Evolutionary conservation across 495 filamentous ascomycete genomes (phyloP).

Genomic region (Xylaria venustula): DNA sequence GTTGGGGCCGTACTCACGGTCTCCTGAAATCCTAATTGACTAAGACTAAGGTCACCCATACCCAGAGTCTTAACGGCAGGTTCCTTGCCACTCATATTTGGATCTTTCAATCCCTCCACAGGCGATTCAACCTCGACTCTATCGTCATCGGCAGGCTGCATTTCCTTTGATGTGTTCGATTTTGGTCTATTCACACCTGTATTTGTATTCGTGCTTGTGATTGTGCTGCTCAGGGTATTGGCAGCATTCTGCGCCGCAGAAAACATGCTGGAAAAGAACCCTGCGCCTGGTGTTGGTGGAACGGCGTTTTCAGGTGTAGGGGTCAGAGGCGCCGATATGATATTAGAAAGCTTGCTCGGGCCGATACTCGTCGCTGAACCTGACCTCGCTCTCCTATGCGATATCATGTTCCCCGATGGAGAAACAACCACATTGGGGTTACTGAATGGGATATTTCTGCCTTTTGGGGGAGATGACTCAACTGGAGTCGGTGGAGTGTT

Average conservation of each 20-base stretch:
- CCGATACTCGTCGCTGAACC: constrained; percentile 62
- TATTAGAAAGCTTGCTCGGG: constrained; percentile 89
- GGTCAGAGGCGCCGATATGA: constrained; percentile 68
- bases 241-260: constrained; percentile 93
- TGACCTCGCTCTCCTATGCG: constrained; percentile 54
- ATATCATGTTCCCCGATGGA: constrained; percentile 68
- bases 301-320: constrained; percentile 59
- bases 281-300: constrained; percentile 45
- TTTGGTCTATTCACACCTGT: constrained; percentile 40
- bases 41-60: constrained; percentile 81
- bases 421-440: constrained; percentile 34
- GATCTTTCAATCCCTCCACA: constrained; percentile 30
- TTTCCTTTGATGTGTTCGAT: constrained; percentile 33
- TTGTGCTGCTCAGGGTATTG: constrained; percentile 76
- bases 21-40: constrained; percentile 72
- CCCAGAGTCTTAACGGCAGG: constrained; percentile 88
- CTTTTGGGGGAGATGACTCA: constrained; percentile 30
- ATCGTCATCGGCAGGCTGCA: constrained; percentile 34
- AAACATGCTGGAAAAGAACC: constrained; percentile 93
- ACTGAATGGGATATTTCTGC: constrained; percentile 25
- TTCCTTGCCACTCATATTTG: constrained; percentile 58
- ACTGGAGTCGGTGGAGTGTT: constrained; percentile 59
- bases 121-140: constrained; percentile 48
- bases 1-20: constrained; percentile 40
- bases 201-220: constrained; percentile 59